Evolutionary conservation across 1,284 basidiomycete species (phyloP).

Genomic region (Pseudozyma hubeiensis): DNA sequence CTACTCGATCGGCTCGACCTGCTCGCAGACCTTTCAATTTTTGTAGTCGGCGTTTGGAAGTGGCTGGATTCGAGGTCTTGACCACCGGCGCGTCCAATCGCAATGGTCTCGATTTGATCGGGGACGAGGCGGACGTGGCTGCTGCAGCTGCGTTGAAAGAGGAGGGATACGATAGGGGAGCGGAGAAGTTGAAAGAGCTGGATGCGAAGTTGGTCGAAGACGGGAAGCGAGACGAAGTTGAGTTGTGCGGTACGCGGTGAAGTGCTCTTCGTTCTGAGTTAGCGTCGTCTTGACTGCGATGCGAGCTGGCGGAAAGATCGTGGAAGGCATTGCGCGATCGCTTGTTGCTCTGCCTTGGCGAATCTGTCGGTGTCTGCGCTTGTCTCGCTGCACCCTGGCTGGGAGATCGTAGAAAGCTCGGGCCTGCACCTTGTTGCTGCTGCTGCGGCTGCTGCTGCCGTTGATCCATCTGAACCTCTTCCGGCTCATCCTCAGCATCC

Average conservation of each 20-base stretch:
- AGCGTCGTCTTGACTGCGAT: slow-evolving; percentile 4
- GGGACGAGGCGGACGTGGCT: not conserved
- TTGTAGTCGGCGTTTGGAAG: slow-evolving; percentile 18
- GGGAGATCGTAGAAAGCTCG: not conserved
- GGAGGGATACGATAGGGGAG: slow-evolving; percentile 14
- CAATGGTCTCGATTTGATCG: not conserved
- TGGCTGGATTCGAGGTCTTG: slow-evolving; percentile 31
- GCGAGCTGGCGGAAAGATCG: not conserved
- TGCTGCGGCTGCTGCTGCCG: slow-evolving; percentile 5
- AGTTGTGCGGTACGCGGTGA: slow-evolving; percentile 6
- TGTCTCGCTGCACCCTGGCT: not conserved
- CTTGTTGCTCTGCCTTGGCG: slow-evolving; percentile 18
- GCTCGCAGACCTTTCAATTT: slow-evolving; percentile 34
- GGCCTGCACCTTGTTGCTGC: not conserved
- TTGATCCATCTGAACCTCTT: slow-evolving; percentile 6
- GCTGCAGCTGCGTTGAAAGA: not conserved
- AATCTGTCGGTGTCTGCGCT: not conserved
- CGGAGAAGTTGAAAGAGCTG: slow-evolving; percentile 24
- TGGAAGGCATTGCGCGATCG: slow-evolving; percentile 5
- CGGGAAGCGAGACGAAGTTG: slow-evolving; percentile 1
- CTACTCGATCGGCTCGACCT: slow-evolving; percentile 22
- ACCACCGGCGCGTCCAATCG: slow-evolving; percentile 10
- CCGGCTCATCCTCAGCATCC: slow-evolving; percentile 33
- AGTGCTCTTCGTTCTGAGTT: not conserved
- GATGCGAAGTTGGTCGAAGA: slow-evolving; percentile 5